Evolutionary conservation across 257 asterid species (phyloP).

Genomic region (Solanum sparsipilum): DNA sequence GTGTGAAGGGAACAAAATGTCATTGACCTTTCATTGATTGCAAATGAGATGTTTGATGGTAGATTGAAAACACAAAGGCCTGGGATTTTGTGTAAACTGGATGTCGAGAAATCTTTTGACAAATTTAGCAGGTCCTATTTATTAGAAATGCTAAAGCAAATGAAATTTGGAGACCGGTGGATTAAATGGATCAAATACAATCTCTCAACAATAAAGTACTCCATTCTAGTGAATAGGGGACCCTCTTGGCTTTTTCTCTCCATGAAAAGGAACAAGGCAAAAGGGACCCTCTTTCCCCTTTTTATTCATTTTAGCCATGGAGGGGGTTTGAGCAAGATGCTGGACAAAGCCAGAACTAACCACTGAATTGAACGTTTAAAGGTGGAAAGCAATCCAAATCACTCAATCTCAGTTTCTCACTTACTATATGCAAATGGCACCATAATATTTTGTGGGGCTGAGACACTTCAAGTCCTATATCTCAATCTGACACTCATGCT

Average conservation of each 20-base stretch:
- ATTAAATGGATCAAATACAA: neutral
- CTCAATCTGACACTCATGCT: neutral
- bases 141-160: neutral
- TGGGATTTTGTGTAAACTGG: neutral
- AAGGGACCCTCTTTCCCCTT: neutral
- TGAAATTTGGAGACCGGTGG: neutral
- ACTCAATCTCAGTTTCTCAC: neutral
- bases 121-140: neutral
- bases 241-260: neutral
- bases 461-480: neutral
- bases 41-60: neutral
- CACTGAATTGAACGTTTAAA: neutral
- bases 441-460: neutral
- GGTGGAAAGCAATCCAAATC: neutral
- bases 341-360: neutral
- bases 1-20: neutral
- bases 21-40: neutral
- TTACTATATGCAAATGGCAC: neutral
- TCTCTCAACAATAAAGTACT: neutral
- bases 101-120: neutral
- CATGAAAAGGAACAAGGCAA: neutral
- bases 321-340: neutral
- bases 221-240: neutral
- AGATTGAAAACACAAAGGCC: neutral
- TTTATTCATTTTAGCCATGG: neutral